Evolutionary conservation across 2,329 filamentous ascomycete genomes (phyloP).

Genomic region (Fusarium falciforme): DNA sequence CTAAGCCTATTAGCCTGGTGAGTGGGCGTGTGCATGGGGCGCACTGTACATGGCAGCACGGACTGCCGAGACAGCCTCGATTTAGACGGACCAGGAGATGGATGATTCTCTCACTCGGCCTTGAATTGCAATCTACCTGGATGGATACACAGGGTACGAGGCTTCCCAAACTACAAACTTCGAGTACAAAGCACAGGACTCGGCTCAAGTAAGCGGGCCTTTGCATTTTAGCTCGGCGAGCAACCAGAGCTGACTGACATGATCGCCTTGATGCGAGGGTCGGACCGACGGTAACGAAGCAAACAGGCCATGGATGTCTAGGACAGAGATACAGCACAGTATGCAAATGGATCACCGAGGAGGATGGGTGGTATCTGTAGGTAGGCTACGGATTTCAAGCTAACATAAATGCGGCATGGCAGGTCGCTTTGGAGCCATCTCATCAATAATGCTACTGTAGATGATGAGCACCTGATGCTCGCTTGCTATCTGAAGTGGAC

Average conservation of each 20-base stretch:
- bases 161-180: not conserved
- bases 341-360: not conserved
- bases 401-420: not conserved
- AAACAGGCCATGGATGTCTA: not conserved
- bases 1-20: not conserved
- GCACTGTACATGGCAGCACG: conserved; percentile 19
- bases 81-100: not conserved
- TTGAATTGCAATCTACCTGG: not conserved
- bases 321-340: not conserved
- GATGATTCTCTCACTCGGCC: not conserved
- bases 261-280: not conserved
- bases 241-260: not conserved
- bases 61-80: conserved; percentile 12
- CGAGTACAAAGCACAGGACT: not conserved
- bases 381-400: not conserved
- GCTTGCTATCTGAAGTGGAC: conserved; percentile 2
- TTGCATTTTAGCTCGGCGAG: not conserved
- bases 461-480: conserved; percentile 27
- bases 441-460: not conserved
- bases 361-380: not conserved
- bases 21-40: not conserved
- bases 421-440: conserved; percentile 9
- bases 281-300: not conserved
- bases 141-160: not conserved
- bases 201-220: not conserved